Evolutionary conservation across 1,284 basidiomycete species (phyloP), one percentile per base, ranked within the genome.

Genomic region (Leccinum ponderosum): DNA sequence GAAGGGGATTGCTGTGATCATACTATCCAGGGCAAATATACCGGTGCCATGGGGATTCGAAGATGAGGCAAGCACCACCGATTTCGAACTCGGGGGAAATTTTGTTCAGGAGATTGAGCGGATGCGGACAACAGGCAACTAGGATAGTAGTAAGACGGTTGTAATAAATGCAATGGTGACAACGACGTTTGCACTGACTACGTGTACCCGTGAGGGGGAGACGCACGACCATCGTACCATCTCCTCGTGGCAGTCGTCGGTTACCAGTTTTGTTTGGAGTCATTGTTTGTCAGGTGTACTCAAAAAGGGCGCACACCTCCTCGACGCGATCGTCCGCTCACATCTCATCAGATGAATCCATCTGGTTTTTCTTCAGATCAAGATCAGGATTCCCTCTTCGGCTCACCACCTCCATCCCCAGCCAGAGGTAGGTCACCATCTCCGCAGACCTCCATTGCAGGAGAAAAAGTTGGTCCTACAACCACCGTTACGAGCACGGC

Each of bases 321-420:
- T 59, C 50, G 37, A 55, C 60, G 39, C 68, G 50, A 61, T 56
- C 52, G 12, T 51, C 33, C 42, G 56, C 69, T 73, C 55, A 68
- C 61, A 53, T 37, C 60, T 64, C 35, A 50, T 62, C 69, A 64
- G 67, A 71, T 71, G 70, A 33, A 57, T 33, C 65, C 58, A 6
- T 62, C 57, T 57, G 56, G 51, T 53, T 50, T 39, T 53, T n/a
- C 35, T 8, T 14, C 12, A 15, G 75, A 75, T 60, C 78, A 77
- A 62, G 85, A 89, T 64, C 77, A 81, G 65, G 87, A 86, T 66
- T 91, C 90, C 42, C 87, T 92, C 68, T 93, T 93, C 71, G 90
- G 90, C 62, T 92, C 90, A 14, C 89, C 90, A 54, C 87, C 89
- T 68, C 80, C 89, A 22, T 87, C 87, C 56, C 87, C 89, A 68